Percentiles rank a stretch among this genome's conserved stretches.
Evolutionary conservation across 169 alveolate species (phyloP).

Genomic region (Eimeria praecox): DNA sequence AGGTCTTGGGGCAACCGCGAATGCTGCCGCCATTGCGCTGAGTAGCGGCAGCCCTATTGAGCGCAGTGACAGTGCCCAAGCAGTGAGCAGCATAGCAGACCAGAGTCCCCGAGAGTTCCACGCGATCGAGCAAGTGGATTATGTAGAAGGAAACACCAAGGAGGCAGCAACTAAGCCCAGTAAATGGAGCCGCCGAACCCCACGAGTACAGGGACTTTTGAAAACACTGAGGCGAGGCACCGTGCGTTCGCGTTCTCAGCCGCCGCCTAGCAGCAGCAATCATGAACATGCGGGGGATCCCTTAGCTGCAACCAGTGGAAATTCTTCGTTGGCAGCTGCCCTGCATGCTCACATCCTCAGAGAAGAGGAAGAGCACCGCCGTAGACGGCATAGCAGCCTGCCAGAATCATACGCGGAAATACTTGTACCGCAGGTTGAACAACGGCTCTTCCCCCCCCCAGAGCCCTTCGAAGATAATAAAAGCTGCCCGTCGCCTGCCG

Average conservation of each 20-base stretch:
- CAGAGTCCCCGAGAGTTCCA: conserved; percentile 24
- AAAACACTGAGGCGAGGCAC: not conserved
- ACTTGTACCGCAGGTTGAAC: not conserved
- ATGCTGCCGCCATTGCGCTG: conserved; percentile 24
- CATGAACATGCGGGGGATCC: not conserved
- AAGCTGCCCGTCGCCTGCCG: not conserved
- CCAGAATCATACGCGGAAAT: not conserved
- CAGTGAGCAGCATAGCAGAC: conserved; percentile 52
- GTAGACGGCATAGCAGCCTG: conserved; percentile 70
- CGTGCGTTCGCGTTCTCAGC: conserved; percentile 50
- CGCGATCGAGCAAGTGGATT: not conserved
- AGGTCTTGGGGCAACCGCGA: not conserved
- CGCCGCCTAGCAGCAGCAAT: not conserved
- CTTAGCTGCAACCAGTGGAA: not conserved
- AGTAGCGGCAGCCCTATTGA: conserved; percentile 13
- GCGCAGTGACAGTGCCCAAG: conserved; percentile 72
- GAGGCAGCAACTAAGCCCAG: not conserved
- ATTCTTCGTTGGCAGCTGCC: not conserved
- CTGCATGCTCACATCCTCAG: conserved; percentile 39
- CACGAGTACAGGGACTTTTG: conserved; percentile 26
- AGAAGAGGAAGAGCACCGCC: conserved; percentile 72
- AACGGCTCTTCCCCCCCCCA: not conserved
- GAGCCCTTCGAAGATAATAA: not conserved
- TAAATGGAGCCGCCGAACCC: conserved; percentile 6
- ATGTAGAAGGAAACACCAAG: not conserved